Evolutionary conservation across 306 rosid genomes (phyloP).

Genomic region (Cicer chorassanicum): DNA sequence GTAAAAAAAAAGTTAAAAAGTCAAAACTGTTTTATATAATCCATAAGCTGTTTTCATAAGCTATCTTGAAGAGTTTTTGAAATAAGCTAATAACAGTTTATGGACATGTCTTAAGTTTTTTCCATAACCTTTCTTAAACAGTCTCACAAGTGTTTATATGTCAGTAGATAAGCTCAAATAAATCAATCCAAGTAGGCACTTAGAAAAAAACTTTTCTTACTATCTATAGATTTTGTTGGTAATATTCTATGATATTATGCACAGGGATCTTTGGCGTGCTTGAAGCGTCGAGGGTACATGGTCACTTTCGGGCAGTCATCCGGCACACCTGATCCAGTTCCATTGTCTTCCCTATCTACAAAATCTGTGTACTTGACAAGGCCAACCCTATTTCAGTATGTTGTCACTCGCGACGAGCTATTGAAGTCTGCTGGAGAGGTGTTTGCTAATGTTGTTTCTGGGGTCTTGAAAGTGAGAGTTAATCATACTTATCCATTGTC

Average conservation of each 20-base stretch:
- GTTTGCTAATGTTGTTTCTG: constrained; percentile 64
- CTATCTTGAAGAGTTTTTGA: too few species aligned
- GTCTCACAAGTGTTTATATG: too few species aligned
- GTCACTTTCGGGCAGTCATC: constrained; percentile 90
- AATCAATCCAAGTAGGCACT: background rate
- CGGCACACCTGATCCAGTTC: constrained; percentile 86
- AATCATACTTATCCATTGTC: constrained; percentile 84
- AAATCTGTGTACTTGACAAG: constrained; percentile 85
- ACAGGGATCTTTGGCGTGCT: constrained; percentile 83
- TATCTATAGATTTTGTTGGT: background rate
- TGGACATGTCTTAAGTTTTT: too few species aligned
- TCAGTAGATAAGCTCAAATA: too few species aligned
- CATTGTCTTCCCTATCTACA: constrained; percentile 66
- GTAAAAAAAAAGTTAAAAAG: too few species aligned
- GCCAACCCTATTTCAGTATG: constrained; percentile 71
- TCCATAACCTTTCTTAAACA: too few species aligned
- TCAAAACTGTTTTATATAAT: too few species aligned
- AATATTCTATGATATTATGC: constrained; percentile 34
- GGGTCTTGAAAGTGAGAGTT: constrained; percentile 69
- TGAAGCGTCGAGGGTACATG: constrained; percentile 78
- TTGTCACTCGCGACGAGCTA: constrained; percentile 65
- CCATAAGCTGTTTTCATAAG: too few species aligned
- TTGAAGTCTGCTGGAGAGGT: constrained; percentile 74
- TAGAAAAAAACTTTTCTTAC: background rate
- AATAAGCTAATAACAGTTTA: too few species aligned